Evolutionary conservation across 805 yeast species (phyloP).

Genomic region (Schwanniomyces pseudopolymorphus): DNA sequence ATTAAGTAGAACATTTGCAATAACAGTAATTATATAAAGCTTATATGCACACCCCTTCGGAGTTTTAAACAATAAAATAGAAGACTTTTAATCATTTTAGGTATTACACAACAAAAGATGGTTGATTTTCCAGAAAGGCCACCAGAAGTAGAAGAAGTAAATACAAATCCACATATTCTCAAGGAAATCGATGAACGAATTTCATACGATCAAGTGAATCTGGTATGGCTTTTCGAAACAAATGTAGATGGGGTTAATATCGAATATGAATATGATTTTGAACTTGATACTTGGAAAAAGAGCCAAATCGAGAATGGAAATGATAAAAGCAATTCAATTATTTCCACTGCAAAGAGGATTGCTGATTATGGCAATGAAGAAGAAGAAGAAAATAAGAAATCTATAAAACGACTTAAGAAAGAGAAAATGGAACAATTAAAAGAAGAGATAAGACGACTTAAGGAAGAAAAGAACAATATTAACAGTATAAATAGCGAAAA

Average conservation of each 20-base stretch:
- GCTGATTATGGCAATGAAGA: conserved; percentile 11
- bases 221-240: conserved; percentile 21
- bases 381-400: conserved; percentile 26
- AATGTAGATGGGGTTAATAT: conserved; percentile 6
- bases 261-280: conserved; percentile 22
- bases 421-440: conserved; percentile 22
- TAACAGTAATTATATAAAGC: no score
- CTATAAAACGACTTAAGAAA: conserved; percentile 23
- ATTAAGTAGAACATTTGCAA: no score
- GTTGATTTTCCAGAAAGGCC: conserved; percentile 17
- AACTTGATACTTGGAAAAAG: conserved; percentile 18
- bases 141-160: conserved; percentile 9
- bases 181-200: conserved; percentile 23
- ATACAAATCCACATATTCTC: conserved; percentile 3
- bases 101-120: conserved; percentile 2
- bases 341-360: background rate
- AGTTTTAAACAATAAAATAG: background rate
- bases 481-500: conserved; percentile 3
- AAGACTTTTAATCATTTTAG: no score
- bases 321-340: background rate
- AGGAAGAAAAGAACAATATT: conserved; percentile 9
- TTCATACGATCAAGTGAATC: conserved; percentile 17
- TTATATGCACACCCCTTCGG: background rate
- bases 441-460: conserved; percentile 20
- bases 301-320: background rate